Base-by-base conservation (phyloP, 305 asterid species). In the Rubia peregrina region DNA sequence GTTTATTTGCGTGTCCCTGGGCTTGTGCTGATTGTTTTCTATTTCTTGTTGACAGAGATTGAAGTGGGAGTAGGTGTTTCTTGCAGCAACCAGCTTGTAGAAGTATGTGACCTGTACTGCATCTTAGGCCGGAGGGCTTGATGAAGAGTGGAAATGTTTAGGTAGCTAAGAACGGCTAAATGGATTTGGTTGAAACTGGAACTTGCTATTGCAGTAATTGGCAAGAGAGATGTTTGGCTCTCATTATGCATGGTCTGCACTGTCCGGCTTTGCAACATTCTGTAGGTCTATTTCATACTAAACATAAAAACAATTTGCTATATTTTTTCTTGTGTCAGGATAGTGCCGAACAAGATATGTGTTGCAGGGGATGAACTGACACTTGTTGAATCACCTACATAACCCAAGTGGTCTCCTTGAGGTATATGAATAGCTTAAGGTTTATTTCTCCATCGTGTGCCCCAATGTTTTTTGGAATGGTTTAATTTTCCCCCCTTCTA, bases 321-420 rank as follows among this genome's bases (percentile, higher is more conserved):
- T 65, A 19, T 43, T 70, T 38, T 71, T n/a, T n/a, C 36, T 38
- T 68, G 17, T 7, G 19, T 40, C 88, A 94, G 99, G 67, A 90
- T 88, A 66, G 87, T 94, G 66, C 71, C 75, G 41, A 79, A 85
- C 46, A 82, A 88, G 46, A 76, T 85, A 56, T 89, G 98, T 80
- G 91, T 91, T 74, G 97, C 97, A 79, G 99, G 99, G 71, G 95
- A 91, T 69, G 91, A 87, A 81, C 83, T 76, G 63, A 83, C 85
- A 44, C 69, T 91, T 71, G 84, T 89, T 73, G 97, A 94, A 79
- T 88, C 99, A 72, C 96, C 96, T 68, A 85, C 86, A 74, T 97
- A 93, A 83, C 98, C 98, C 68, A 91, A 86, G 87, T 91, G 96
- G 98, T 91, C 97, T 57, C 87, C 88, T 73, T 87, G 88, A 89